phyloP scores from a whole-genome alignment of 1,284 basidiomycete species.

The Ustilago nuda region DNA sequence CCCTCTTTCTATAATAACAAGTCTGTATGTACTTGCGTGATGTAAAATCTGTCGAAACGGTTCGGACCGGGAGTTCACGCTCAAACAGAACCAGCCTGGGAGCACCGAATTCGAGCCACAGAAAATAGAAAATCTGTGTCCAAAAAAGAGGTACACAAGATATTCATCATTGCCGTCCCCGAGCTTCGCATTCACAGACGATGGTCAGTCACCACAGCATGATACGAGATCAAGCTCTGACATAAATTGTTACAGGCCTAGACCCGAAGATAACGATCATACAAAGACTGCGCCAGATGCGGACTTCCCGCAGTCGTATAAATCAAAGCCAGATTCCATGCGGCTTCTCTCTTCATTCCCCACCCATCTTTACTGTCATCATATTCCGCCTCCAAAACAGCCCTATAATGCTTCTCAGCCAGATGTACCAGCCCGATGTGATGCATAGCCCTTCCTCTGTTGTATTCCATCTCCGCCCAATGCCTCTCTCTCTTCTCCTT shows the following conservation, averaged over 20 bases:
- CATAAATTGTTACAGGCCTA: neutral
- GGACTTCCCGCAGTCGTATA: conserved; percentile 53
- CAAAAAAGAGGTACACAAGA: no score
- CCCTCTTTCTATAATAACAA: no score
- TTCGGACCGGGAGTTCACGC: no score
- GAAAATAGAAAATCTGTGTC: no score
- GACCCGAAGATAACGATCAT: conserved; percentile 39
- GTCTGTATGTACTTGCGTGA: neutral
- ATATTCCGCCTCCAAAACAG: conserved; percentile 33
- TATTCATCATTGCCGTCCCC: no score
- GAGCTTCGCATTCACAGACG: no score
- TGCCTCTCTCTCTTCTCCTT: conserved; percentile 70
- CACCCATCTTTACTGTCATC: neutral
- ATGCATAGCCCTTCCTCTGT: conserved; percentile 90
- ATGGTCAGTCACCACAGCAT: no score
- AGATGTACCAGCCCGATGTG: conserved; percentile 73
- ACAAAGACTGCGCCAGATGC: conserved; percentile 31
- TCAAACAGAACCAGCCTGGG: no score
- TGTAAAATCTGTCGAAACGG: neutral
- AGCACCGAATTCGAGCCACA: no score
- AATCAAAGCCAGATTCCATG: conserved; percentile 62
- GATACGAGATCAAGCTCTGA: no score
- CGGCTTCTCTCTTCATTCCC: conserved; percentile 57
- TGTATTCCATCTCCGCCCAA: conserved; percentile 81
- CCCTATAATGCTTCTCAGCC: conserved; percentile 59